Evolutionary conservation across 1,139 yeast species (phyloP), one percentile per base, ranked within the genome.

Genomic region (Pichia sp.): DNA sequence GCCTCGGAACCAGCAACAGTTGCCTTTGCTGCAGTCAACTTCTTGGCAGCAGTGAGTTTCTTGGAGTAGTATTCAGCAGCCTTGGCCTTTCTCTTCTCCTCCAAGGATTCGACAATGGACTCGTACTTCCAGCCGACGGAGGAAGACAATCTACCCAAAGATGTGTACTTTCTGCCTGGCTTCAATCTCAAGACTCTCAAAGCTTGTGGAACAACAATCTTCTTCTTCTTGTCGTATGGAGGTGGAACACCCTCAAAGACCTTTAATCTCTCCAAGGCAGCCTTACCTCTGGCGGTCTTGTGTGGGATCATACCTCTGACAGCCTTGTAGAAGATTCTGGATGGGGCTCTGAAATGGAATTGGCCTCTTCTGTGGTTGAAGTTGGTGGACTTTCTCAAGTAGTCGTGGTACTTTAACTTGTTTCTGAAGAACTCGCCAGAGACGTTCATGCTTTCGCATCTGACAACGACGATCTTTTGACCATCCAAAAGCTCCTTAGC

Each of bases 281-380:
- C 98, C 82, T 88, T 87, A 80, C 99, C 99, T 80, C 99, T 95
- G 70, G 98, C 93, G 67, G 99, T 93, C 89, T 95, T 93, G 93
- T 93, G 99, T 74, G 97, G 83, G 72, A 95, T 82, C 99, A 95
- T 95, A 80, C 99, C 99, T 77, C 96, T 88, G 76, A 93, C 79
- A 72, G 99, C 97, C 87, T 93, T 93, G 95, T 90, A 91, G 80
- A 93, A 89, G 79, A 93, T 90, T 83, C 98, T 90, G 62, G 98
- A 90, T 77, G 99, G 99, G 62, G 99, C 99, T 82, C 98, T 93
- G 96, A 93, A 93, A 78, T 93, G 99, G 98, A 93, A 95, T 74
- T 98, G 98, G 82, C 99, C 99, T 76, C 90, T 88, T 71, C 83
- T 85, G 82, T 90, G 90, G 96, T 93, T 93, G 93, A 78, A 93